Base-by-base conservation (phyloP, 2,329 filamentous ascomycete species). In the Neocatenulostroma microsporum region DNA sequence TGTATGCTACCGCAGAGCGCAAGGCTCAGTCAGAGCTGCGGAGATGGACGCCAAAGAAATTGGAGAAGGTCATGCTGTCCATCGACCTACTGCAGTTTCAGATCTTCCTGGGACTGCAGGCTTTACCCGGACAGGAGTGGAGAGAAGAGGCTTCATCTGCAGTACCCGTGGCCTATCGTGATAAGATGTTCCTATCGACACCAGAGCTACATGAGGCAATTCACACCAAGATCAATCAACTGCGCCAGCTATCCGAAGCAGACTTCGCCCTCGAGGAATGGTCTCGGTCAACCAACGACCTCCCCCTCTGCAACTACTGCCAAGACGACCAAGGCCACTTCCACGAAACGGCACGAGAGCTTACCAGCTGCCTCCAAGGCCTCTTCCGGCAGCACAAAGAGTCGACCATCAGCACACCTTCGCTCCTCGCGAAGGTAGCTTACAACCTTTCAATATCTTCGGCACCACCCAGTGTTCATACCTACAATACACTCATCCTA, bases 401-500 rank as follows among this genome's bases (percentile, higher is more conserved):
- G 30, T 38, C 40, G 10, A 28, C 31, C 8, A 33, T 44, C 13
- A 37, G 33, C 9, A 45, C 42, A 8, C 14, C 49, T n/a, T 39
- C 48, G 12, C 42, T 56, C 13, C 41, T 59, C 31, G 52, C 44
- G 19, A 63, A 66, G 37, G 59, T 76, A 13, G 71, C 66, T 40
- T 79, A 80, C 58, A 85, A 84, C 51, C 62, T 91, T 3, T 67
- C 85, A 12, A 63, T 76, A 3, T 77, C 75, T 2, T 57, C 69
- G 2, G 65, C 74, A 13, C 73, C 57, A 9, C 81, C 83, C 0
- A 75, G 75, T 43, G 70, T 83, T 23, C 68, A 77, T 45, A 85
- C 79, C 3, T 85, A 79, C 62, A 87, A 87, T 52, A 70, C 72
- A 10, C 67, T 91, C 18, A 70, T 89, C 3, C 57, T 73, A n/a